These are phyloP conservation scores for Parastagonospora nodorum DNA, from an alignment of 2,329 filamentous ascomycete species.

Conservation along the genomic window DNA sequence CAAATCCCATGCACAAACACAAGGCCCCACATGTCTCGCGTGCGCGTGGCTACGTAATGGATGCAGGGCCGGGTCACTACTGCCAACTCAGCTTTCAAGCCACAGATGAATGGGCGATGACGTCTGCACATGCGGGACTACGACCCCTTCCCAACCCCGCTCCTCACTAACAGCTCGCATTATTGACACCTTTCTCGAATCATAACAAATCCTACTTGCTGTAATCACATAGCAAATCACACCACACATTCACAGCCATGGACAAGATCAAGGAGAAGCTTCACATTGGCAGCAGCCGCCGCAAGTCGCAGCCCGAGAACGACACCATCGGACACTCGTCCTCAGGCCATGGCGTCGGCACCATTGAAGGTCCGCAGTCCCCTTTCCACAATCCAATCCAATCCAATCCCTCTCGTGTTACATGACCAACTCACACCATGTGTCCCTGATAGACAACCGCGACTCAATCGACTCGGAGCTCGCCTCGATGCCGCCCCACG, in stretches of 20 bases:
- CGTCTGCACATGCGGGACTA: neutral
- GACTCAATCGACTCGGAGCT: slow-evolving; percentile 41
- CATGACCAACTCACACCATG: neutral
- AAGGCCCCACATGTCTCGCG: neutral
- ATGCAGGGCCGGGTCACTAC: neutral
- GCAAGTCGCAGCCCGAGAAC: slow-evolving; percentile 38
- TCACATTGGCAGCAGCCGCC: slow-evolving; percentile 36
- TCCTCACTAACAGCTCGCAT: neutral
- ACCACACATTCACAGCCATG: neutral
- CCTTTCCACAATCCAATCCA: neutral
- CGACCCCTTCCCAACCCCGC: slow-evolving; percentile 5
- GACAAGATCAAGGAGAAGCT: slow-evolving; percentile 44
- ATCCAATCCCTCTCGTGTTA: neutral
- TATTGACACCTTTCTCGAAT: neutral
- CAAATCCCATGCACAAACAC: neutral
- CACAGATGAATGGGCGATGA: neutral
- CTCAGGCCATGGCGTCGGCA: slow-evolving; percentile 18
- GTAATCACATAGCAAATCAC: neutral
- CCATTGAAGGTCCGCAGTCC: slow-evolving; percentile 23
- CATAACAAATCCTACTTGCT: neutral
- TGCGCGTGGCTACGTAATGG: slow-evolving; percentile 1
- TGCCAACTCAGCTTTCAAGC: slow-evolving; percentile 7
- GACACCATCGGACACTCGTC: slow-evolving; percentile 16
- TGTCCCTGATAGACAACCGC: slow-evolving; percentile 32
- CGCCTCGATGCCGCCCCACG: slow-evolving; percentile 37